Evolutionary conservation across 2,329 filamentous ascomycete species (phyloP).

Genomic region (Emmonsiellopsis sp.): DNA sequence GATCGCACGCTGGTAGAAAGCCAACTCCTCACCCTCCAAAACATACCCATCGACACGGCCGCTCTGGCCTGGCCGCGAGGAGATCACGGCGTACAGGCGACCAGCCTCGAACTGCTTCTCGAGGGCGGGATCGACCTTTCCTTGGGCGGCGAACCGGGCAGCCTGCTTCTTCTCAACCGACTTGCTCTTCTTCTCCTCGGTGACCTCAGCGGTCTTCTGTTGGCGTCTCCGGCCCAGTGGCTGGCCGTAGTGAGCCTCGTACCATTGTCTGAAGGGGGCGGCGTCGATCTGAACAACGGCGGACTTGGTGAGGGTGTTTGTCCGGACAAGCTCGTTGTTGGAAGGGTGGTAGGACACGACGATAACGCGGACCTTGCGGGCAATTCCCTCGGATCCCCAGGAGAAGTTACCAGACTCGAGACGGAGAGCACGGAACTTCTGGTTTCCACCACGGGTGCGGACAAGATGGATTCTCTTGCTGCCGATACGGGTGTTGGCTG

Average conservation of each 20-base stretch:
- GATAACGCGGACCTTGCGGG: conserved; percentile 99
- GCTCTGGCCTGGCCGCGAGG: conserved; percentile 91
- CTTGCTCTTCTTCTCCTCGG: conserved; percentile 82
- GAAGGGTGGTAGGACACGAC: conserved; percentile 97
- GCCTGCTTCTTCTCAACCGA: conserved; percentile 94
- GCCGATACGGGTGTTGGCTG: conserved; percentile 98
- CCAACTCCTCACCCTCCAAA: conserved; percentile 97
- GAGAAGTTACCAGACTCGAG: conserved; percentile 99
- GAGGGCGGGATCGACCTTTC: conserved; percentile 86
- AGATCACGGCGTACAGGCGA: conserved; percentile 88
- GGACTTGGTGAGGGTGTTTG: conserved; percentile 98
- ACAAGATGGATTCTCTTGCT: conserved; percentile 93
- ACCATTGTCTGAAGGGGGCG: conserved; percentile 99
- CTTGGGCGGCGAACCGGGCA: conserved; percentile 65
- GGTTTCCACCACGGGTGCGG: conserved; percentile 96
- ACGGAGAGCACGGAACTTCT: conserved; percentile 98
- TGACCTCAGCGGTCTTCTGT: conserved; percentile 54
- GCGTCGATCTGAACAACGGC: conserved; percentile 99
- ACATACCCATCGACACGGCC: conserved; percentile 96
- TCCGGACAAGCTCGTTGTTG: conserved; percentile 99
- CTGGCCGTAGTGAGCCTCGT: conserved; percentile 98
- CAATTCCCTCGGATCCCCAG: conserved; percentile 95
- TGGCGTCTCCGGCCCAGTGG: conserved; percentile 82
- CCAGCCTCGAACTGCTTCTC: conserved; percentile 99
- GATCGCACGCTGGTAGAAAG: conserved; percentile 99